Percentiles rank a stretch among this genome's conserved stretches.
Conservation (phyloP, 306 rosid genomes). For the Albizia julibrissin region DNA sequence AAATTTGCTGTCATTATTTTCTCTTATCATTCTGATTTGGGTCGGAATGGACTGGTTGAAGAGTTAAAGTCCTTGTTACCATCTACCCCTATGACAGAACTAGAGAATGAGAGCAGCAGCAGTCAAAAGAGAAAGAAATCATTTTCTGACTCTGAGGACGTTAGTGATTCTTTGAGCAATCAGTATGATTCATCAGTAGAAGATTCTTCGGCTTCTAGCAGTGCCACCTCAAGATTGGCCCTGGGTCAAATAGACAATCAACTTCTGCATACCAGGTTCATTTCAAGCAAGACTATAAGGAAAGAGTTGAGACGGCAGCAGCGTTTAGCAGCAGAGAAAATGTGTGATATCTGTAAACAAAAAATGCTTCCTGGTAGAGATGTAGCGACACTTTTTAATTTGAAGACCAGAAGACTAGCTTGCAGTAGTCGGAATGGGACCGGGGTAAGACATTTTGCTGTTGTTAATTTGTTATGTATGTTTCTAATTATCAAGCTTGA, state of each 20-base stretch:
- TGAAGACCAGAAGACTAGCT: constrained; percentile 74
- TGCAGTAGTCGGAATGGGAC: constrained; percentile 82
- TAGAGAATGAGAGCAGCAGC: constrained; percentile 38
- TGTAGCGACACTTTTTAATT: constrained; percentile 78
- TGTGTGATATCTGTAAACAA: constrained; percentile 87
- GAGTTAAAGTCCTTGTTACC: constrained; percentile 55
- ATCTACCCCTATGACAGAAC: constrained; percentile 45
- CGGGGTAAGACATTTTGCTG: constrained; percentile 61
- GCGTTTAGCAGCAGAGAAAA: constrained; percentile 75
- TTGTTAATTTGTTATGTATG: not conserved
- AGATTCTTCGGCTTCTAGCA: constrained; percentile 58
- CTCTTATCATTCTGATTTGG: constrained; percentile 63
- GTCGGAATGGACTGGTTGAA: constrained; percentile 61
- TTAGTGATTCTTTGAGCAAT: constrained; percentile 47
- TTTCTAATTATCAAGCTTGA: constrained; percentile 16
- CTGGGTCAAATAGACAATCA: constrained; percentile 53
- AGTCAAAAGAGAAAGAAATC: constrained; percentile 59
- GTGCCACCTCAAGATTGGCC: constrained; percentile 42
- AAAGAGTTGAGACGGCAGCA: constrained; percentile 77
- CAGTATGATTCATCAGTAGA: constrained; percentile 68
- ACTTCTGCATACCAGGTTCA: constrained; percentile 53
- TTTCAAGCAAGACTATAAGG: constrained; percentile 67
- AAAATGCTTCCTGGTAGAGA: constrained; percentile 94
- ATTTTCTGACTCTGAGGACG: constrained; percentile 61
- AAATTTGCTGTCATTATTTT: constrained; percentile 69